phyloP scores from a whole-genome alignment of 2,329 filamentous ascomycete genomes.

The Fusarium papillatum region DNA sequence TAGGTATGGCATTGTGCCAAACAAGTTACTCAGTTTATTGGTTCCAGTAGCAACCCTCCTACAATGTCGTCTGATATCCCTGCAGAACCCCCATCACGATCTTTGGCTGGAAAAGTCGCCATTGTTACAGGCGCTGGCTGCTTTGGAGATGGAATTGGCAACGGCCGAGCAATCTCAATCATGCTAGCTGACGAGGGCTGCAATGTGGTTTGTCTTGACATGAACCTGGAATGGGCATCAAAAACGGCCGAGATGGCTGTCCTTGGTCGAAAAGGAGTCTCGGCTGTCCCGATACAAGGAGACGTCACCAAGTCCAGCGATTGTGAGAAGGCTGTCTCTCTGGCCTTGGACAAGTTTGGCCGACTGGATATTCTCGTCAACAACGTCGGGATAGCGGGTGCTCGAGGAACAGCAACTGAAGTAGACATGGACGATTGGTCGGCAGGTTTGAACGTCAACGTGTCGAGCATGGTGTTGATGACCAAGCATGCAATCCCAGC shows the following conservation, averaged over 20 bases:
- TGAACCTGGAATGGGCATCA: slow-evolving; percentile 61
- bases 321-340: slow-evolving; percentile 59
- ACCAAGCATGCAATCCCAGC: slow-evolving; percentile 71
- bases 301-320: slow-evolving; percentile 69
- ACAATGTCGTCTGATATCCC: slow-evolving; percentile 23
- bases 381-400: slow-evolving; percentile 73
- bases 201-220: slow-evolving; percentile 70
- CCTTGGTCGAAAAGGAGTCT: slow-evolving; percentile 35
- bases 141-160: slow-evolving; percentile 69
- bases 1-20: background rate
- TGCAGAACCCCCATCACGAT: slow-evolving; percentile 24
- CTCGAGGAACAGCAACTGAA: slow-evolving; percentile 69
- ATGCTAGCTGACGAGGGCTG: slow-evolving; percentile 71
- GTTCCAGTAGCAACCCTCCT: background rate
- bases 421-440: slow-evolving; percentile 72
- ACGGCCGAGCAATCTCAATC: slow-evolving; percentile 70
- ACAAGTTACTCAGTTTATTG: background rate
- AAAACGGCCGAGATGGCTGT: slow-evolving; percentile 67
- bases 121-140: slow-evolving; percentile 73
- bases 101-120: slow-evolving; percentile 53
- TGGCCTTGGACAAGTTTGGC: slow-evolving; percentile 63
- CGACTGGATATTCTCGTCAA: slow-evolving; percentile 75
- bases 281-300: slow-evolving; percentile 58
- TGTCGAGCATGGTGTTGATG: slow-evolving; percentile 76
- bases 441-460: slow-evolving; percentile 70